Conservation (phyloP, 2,329 filamentous ascomycete genomes). For the Penicillium thymicola region DNA sequence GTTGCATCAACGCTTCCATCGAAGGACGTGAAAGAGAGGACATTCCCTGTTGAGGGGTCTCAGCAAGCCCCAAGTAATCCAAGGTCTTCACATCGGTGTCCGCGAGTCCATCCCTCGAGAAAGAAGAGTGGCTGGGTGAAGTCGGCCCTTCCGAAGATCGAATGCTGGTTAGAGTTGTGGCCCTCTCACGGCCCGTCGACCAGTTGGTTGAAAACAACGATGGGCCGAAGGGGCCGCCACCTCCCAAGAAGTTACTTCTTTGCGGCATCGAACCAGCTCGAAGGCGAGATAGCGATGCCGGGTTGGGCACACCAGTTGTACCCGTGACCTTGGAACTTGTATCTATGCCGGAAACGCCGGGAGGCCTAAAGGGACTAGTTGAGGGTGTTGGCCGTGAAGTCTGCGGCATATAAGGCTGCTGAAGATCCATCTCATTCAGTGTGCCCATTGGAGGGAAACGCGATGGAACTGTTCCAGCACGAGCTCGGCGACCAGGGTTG, state of each 20-base stretch:
- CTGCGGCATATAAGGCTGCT: slow-evolving; percentile 64
- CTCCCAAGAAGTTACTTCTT: slow-evolving; percentile 64
- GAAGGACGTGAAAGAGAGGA: slow-evolving; percentile 66
- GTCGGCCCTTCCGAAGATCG: slow-evolving; percentile 82
- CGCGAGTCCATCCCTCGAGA: slow-evolving; percentile 77
- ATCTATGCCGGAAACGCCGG: slow-evolving; percentile 40
- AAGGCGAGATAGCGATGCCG: slow-evolving; percentile 76
- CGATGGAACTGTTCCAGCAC: slow-evolving; percentile 94
- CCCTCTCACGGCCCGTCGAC: slow-evolving; percentile 75
- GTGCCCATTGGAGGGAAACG: slow-evolving; percentile 77
- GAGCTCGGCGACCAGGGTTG: slow-evolving; percentile 68
- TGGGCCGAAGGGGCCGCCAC: slow-evolving; percentile 71
- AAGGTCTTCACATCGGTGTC: slow-evolving; percentile 90
- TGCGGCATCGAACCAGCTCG: slow-evolving; percentile 94
- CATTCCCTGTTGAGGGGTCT: slow-evolving; percentile 79
- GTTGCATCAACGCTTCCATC: slow-evolving; percentile 50
- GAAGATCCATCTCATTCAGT: slow-evolving; percentile 55
- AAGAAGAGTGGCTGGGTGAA: slow-evolving; percentile 81
- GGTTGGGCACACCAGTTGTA: slow-evolving; percentile 55
- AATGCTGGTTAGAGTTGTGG: slow-evolving; percentile 85
- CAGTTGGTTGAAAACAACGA: slow-evolving; percentile 86
- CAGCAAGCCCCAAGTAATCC: slow-evolving; percentile 91
- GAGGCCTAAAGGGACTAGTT: slow-evolving; percentile 80
- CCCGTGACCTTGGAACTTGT: slow-evolving; percentile 39
- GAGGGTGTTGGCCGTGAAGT: slow-evolving; percentile 82